These are phyloP conservation scores for Chaetomium tenue DNA, from an alignment of 495 filamentous ascomycete species.

Conservation along the genomic window DNA sequence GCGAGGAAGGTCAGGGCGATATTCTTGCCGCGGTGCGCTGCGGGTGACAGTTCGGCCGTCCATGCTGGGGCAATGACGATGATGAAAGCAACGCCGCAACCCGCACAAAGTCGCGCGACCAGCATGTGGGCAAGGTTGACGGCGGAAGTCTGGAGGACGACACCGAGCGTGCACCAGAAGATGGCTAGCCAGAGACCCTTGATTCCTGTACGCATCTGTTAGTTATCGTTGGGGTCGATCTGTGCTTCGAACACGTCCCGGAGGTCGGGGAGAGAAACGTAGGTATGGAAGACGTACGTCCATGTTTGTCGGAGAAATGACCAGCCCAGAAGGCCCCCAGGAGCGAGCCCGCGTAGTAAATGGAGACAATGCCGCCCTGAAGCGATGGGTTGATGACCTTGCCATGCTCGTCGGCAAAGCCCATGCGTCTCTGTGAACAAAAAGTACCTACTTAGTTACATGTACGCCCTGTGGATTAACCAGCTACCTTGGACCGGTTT, in stretches of 20 bases:
- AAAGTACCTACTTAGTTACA: too few relatives aligned
- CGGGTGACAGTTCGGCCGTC: constrained; percentile 3
- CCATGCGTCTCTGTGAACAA: background rate
- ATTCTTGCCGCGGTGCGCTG: constrained; percentile 9
- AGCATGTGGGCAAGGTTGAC: constrained; percentile 4
- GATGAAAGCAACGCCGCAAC: constrained; percentile 7
- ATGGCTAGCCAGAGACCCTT: constrained; percentile 5
- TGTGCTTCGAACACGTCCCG: too few relatives aligned
- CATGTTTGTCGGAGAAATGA: constrained; percentile 1
- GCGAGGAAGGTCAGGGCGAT: constrained; percentile 4
- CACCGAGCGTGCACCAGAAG: constrained; percentile 6
- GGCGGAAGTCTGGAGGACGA: background rate
- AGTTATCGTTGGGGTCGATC: too few relatives aligned
- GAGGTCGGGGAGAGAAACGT: background rate
- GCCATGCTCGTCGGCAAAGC: constrained; percentile 8
- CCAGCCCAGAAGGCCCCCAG: constrained; percentile 2
- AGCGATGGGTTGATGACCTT: background rate
- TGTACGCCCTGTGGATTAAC: background rate
- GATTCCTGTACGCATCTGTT: background rate
- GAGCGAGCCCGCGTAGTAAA: constrained; percentile 1
- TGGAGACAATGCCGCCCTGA: constrained; percentile 1
- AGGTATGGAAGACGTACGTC: background rate
- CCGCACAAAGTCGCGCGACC: background rate
- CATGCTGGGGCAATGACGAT: constrained; percentile 5
- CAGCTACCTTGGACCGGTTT: background rate